A percentile compares a stretch with the other conserved stretches of the same genome.
Conservation (phyloP, 768 basidiomycete genomes). For the Mycena amicta region DNA sequence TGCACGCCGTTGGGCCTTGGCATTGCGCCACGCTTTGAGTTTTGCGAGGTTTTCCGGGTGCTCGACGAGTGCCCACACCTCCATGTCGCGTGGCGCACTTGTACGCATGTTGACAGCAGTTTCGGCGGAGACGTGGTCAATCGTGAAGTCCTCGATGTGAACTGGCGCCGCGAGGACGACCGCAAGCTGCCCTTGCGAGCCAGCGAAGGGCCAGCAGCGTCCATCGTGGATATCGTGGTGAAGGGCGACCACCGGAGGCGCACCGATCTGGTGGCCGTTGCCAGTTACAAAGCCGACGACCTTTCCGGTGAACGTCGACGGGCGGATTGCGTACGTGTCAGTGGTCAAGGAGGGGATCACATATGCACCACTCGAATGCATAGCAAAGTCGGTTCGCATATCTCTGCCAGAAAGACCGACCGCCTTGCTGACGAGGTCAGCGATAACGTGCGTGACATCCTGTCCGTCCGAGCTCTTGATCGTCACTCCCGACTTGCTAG, state of each 20-base stretch:
- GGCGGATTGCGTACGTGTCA: constrained; percentile 69
- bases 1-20: constrained; percentile 39
- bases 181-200: constrained; percentile 78
- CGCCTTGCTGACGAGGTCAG: constrained; percentile 74
- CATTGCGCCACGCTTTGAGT: constrained; percentile 55
- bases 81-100: constrained; percentile 83
- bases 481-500: constrained; percentile 49
- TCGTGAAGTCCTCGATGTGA: constrained; percentile 71
- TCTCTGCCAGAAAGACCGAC: constrained; percentile 75
- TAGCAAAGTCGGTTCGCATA: constrained; percentile 80
- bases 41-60: constrained; percentile 70
- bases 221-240: constrained; percentile 84
- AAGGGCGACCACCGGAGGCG: constrained; percentile 83
- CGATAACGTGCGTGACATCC: constrained; percentile 69
- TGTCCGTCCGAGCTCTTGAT: constrained; percentile 79
- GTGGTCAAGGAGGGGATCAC: constrained; percentile 85
- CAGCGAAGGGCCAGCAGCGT: constrained; percentile 92
- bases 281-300: constrained; percentile 63
- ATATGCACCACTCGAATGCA: constrained; percentile 79
- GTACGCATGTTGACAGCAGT: constrained; percentile 73
- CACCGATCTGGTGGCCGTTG: constrained; percentile 64
- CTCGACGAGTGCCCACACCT: constrained; percentile 90
- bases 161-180: constrained; percentile 78
- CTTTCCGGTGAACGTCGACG: constrained; percentile 49
- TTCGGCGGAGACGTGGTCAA: constrained; percentile 88